Conservation (phyloP, 495 filamentous ascomycete species). For the Xylaria telfairii region DNA sequence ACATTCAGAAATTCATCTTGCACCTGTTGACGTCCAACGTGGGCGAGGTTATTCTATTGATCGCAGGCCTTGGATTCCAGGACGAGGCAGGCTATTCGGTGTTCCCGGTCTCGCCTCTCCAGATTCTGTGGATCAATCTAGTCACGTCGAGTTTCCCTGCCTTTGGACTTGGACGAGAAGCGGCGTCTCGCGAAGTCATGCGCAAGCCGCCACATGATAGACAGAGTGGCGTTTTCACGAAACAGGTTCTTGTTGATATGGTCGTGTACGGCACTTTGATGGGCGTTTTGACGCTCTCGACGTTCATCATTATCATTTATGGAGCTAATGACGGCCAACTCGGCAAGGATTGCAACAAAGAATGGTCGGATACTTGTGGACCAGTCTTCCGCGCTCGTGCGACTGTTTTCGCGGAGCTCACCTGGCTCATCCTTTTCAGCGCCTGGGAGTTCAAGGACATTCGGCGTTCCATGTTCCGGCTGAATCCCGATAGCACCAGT, state of each 20-base stretch:
- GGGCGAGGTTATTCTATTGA: slow-evolving; percentile 72
- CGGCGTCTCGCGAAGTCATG: slow-evolving; percentile 71
- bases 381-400: slow-evolving; percentile 78
- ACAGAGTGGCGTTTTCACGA: slow-evolving; percentile 70
- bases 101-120: slow-evolving; percentile 75
- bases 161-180: slow-evolving; percentile 75
- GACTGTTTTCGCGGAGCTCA: slow-evolving; percentile 77
- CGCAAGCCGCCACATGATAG: slow-evolving; percentile 72
- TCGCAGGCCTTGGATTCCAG: slow-evolving; percentile 75
- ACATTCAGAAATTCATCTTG: slow-evolving; percentile 83
- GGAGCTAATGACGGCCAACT: slow-evolving; percentile 62
- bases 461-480: slow-evolving; percentile 70
- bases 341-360: slow-evolving; percentile 69
- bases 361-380: slow-evolving; percentile 59
- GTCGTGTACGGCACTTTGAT: slow-evolving; percentile 74
- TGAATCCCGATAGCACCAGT: slow-evolving; percentile 61
- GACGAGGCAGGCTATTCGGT: slow-evolving; percentile 68
- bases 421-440: slow-evolving; percentile 73
- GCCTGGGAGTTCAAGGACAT: slow-evolving; percentile 81
- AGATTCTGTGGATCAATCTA: slow-evolving; percentile 83
- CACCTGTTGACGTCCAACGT: slow-evolving; percentile 77
- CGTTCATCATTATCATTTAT: slow-evolving; percentile 74
- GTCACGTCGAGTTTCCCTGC: slow-evolving; percentile 77
- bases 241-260: slow-evolving; percentile 74
- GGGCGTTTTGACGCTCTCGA: slow-evolving; percentile 68